These are phyloP conservation scores for Aspergillus transmontanensis DNA, from an alignment of 2,329 filamentous ascomycete species.

Conservation along the genomic window DNA sequence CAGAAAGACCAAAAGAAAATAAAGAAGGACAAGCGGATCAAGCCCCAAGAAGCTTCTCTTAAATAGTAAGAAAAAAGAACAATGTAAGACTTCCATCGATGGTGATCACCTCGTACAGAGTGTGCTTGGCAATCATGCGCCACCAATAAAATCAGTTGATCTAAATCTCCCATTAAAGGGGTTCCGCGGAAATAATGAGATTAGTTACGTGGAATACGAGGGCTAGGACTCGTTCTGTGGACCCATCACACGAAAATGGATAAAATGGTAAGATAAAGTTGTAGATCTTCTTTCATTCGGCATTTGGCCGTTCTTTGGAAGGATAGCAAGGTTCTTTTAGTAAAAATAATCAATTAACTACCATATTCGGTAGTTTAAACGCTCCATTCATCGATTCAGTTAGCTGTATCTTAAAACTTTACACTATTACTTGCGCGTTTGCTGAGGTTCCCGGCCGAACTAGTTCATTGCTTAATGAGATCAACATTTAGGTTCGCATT, in stretches of 20 bases:
- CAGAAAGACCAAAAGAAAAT: not conserved
- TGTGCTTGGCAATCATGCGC: not conserved
- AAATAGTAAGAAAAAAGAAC: not conserved
- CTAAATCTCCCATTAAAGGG: not conserved
- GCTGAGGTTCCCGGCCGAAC: not conserved
- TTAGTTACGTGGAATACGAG: not conserved
- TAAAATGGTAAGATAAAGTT: not conserved
- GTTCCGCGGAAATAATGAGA: not conserved
- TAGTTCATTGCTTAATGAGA: no score
- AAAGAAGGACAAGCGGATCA: accelerated
- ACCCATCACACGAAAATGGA: not conserved
- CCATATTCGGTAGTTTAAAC: not conserved
- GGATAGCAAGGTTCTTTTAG: no score
- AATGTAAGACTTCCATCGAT: not conserved
- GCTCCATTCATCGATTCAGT: not conserved
- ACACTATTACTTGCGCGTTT: not conserved
- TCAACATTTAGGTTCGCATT: not conserved
- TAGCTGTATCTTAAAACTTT: not conserved
- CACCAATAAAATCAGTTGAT: not conserved
- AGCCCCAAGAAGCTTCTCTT: not conserved
- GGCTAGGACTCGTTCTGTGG: not conserved
- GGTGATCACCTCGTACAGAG: not conserved
- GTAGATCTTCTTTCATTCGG: not conserved
- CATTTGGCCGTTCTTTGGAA: accelerated
- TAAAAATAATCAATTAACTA: not conserved